Conservation (phyloP, 495 filamentous ascomycete genomes). For the Oidiodendron maius region DNA sequence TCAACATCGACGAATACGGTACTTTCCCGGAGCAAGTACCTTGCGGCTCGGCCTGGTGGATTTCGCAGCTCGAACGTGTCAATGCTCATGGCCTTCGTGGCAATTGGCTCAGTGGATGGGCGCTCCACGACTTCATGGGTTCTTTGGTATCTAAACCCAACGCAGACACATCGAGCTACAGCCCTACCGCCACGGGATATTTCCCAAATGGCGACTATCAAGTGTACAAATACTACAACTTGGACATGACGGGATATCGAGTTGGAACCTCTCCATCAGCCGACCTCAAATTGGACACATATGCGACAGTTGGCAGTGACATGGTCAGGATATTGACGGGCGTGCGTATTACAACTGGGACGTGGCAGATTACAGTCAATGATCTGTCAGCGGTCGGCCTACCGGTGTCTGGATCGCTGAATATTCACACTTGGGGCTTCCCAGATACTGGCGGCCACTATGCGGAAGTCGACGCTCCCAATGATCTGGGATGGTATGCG, state of each 20-base stretch:
- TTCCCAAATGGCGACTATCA: conserved; percentile 28
- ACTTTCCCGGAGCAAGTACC: conserved; percentile 31
- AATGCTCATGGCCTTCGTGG: conserved; percentile 33
- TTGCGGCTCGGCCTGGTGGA: conserved; percentile 32
- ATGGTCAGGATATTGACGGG: conserved; percentile 30
- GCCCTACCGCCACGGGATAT: conserved; percentile 10
- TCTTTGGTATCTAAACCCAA: conserved; percentile 26
- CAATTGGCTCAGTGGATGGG: conserved; percentile 31
- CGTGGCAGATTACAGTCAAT: conserved; percentile 29
- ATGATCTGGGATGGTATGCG: conserved; percentile 24
- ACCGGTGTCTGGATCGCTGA: conserved; percentile 22
- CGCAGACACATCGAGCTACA: conserved; percentile 20
- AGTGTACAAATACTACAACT: conserved; percentile 38
- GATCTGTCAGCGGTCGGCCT: conserved; percentile 26
- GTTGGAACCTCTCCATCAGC: conserved; percentile 24
- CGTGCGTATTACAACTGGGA: conserved; percentile 23
- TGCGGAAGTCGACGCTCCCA: conserved; percentile 27
- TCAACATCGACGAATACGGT: conserved; percentile 42
- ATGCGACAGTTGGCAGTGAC: conserved; percentile 22
- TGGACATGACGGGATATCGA: conserved; percentile 33
- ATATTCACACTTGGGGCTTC: conserved; percentile 31
- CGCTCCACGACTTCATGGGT: conserved; percentile 34
- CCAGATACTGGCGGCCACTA: conserved; percentile 13
- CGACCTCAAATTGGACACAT: conserved; percentile 32
- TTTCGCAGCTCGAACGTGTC: conserved; percentile 32